phyloP scores from a whole-genome alignment of 2,329 filamentous ascomycete species.

The Diplodia scrobiculata region DNA sequence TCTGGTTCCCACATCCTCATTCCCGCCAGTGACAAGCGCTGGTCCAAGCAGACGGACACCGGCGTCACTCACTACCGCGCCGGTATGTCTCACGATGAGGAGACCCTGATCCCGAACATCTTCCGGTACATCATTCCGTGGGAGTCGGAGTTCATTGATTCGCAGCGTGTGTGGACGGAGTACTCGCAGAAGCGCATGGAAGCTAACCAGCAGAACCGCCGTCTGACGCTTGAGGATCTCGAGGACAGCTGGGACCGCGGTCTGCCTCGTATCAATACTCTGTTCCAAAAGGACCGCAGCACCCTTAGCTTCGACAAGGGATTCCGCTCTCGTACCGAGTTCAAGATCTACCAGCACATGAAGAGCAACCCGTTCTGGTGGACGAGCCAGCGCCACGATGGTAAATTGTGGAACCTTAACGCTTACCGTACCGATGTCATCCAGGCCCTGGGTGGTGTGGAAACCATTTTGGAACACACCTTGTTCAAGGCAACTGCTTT shows the following conservation, averaged over 20 bases:
- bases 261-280: conserved; percentile 93
- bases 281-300: conserved; percentile 98
- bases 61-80: conserved; percentile 96
- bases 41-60: conserved; percentile 96
- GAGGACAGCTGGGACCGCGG: conserved; percentile 99
- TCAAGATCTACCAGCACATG: conserved; percentile 98
- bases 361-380: conserved; percentile 99
- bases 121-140: conserved; percentile 99
- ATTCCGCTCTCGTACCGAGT: conserved; percentile 91
- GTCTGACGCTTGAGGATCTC: conserved; percentile 90
- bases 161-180: conserved; percentile 97
- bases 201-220: conserved; percentile 94
- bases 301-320: conserved; percentile 98
- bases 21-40: conserved; percentile 94
- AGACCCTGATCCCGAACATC: conserved; percentile 97
- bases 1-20: conserved; percentile 98
- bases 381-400: conserved; percentile 96
- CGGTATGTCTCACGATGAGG: conserved; percentile 97
- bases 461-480: conserved; percentile 96
- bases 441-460: conserved; percentile 91
- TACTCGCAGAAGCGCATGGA: conserved; percentile 98
- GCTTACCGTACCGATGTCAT: conserved; percentile 96
- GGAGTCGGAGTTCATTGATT: conserved; percentile 99
- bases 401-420: conserved; percentile 96
- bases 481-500: conserved; percentile 97